A percentile compares a stretch with the other conserved stretches of the same genome.
Evolutionary conservation across 441 rosid species (phyloP).

Genomic region (Populus tomentosa): DNA sequence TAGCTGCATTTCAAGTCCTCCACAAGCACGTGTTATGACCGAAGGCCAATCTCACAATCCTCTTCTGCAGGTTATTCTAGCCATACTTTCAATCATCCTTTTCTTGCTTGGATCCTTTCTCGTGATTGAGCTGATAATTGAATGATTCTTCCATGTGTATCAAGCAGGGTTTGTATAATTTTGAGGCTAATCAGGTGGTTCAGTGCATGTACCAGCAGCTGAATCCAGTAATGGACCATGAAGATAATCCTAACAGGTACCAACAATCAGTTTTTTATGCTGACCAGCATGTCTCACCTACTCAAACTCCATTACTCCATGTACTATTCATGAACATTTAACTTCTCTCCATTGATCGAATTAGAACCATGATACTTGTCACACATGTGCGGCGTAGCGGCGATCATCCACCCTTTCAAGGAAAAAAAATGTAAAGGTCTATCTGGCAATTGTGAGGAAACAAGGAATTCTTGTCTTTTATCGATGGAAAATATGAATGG

Average conservation of each 20-base stretch:
- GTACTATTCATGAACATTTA: background rate
- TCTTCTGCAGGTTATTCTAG: background rate
- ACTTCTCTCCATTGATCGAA: too few relatives aligned
- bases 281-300: slow-evolving; percentile 12
- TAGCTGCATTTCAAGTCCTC: background rate
- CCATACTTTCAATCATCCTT: background rate
- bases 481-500: too few relatives aligned
- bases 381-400: too few relatives aligned
- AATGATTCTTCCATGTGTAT: background rate
- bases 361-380: background rate
- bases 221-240: slow-evolving; percentile 7
- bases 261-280: slow-evolving; percentile 6
- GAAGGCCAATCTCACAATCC: background rate
- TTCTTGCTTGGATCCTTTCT: background rate
- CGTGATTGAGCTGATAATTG: background rate
- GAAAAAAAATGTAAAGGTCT: too few relatives aligned
- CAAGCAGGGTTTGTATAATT: background rate
- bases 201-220: slow-evolving; percentile 8
- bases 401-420: too few relatives aligned
- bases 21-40: background rate
- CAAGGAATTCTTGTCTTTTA: too few relatives aligned
- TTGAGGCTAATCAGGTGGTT: slow-evolving; percentile 5
- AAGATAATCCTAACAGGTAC: slow-evolving; percentile 4
- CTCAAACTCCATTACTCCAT: slow-evolving; percentile 3
- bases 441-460: too few relatives aligned